Evolutionary conservation across 2,329 filamentous ascomycete genomes (phyloP).

Genomic region (Trichoderma sp.): DNA sequence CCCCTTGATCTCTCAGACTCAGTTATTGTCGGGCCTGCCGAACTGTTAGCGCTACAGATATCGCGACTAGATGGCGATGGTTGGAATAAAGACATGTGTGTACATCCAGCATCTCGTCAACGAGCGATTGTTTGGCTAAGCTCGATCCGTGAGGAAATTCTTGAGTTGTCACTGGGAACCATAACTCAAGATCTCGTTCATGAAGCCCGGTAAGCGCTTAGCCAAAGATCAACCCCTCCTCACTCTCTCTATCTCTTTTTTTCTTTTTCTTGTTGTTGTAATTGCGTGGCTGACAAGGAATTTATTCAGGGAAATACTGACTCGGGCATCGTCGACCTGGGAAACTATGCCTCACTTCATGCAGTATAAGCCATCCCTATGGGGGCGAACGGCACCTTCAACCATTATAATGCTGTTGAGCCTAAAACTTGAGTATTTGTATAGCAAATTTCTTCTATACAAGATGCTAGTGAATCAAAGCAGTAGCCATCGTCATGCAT

Average conservation of each 20-base stretch:
- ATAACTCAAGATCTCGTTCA: background rate
- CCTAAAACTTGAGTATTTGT: background rate
- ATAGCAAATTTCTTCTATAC: background rate
- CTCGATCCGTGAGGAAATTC: background rate
- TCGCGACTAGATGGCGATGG: background rate
- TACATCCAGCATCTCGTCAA: background rate
- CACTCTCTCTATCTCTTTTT: background rate
- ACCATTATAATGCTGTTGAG: background rate
- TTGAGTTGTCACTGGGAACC: background rate
- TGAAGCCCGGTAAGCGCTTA: background rate
- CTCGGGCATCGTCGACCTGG: background rate
- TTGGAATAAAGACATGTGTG: background rate
- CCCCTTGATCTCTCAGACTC: background rate
- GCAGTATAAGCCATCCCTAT: background rate
- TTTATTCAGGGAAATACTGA: background rate
- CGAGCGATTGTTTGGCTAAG: background rate
- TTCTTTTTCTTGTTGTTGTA: background rate
- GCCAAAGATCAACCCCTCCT: background rate
- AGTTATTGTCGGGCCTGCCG: background rate
- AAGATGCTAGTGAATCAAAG: background rate
- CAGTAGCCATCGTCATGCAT: background rate
- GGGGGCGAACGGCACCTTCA: background rate
- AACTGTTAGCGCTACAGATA: background rate
- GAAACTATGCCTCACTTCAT: background rate
- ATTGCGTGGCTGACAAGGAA: background rate